Conservation (phyloP, 257 asterid genomes). For the Striga asiatica region DNA sequence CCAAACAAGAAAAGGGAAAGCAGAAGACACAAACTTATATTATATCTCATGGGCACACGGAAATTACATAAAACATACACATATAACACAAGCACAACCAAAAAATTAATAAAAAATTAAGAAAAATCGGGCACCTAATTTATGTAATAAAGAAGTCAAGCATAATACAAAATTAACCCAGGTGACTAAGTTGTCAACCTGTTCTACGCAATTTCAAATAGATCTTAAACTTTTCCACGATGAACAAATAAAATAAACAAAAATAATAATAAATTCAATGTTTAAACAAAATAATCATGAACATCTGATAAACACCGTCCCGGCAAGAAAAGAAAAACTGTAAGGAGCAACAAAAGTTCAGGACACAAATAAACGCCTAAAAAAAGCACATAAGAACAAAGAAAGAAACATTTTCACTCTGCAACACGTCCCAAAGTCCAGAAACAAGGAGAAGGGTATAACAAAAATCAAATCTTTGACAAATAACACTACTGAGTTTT, state of each 20-base stretch:
- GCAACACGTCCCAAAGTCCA: neutral
- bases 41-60: too few species aligned
- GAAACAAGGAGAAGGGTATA: neutral
- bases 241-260: neutral
- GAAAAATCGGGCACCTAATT: too few species aligned
- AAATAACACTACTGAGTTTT: neutral
- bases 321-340: neutral
- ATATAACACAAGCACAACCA: neutral
- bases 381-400: neutral
- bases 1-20: neutral
- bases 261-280: neutral
- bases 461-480: neutral
- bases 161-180: neutral
- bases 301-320: neutral
- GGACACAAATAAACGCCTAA: neutral
- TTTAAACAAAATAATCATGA: neutral
- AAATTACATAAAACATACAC: neutral
- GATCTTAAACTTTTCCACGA: too few species aligned
- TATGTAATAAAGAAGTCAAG: too few species aligned
- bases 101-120: too few species aligned
- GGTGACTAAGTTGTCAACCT: neutral
- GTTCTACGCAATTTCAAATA: neutral
- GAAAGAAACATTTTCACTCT: neutral
- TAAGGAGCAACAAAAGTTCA: neutral
- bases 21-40: neutral